phyloP scores from a whole-genome alignment of 2,329 filamentous ascomycete genomes.

The Leptodontidium sp. region DNA sequence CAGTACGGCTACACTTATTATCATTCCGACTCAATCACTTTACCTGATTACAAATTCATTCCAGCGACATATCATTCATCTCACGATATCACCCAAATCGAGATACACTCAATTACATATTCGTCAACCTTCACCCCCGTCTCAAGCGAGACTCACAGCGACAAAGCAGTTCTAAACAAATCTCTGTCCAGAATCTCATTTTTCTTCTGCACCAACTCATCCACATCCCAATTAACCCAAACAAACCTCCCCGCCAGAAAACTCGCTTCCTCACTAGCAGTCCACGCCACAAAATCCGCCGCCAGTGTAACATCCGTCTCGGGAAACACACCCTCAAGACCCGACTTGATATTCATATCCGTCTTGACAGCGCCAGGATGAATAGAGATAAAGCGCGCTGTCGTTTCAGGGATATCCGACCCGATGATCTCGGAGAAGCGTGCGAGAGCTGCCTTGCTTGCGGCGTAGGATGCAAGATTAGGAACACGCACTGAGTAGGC shows the following conservation, averaged over 20 bases:
- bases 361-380: slow-evolving; percentile 15
- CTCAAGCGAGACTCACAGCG: neutral
- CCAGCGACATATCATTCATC: too few relatives aligned
- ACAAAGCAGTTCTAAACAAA: neutral
- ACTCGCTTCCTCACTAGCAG: slow-evolving; percentile 48
- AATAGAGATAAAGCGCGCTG: slow-evolving; percentile 10
- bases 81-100: neutral
- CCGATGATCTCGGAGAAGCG: neutral
- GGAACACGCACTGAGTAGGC: slow-evolving; percentile 1
- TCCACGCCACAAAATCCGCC: slow-evolving; percentile 21
- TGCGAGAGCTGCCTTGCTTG: neutral
- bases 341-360: slow-evolving; percentile 22
- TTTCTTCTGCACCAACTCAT: slow-evolving; percentile 49
- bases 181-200: neutral
- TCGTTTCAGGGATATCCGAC: slow-evolving; percentile 6
- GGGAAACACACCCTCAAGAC: slow-evolving; percentile 2
- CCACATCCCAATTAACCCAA: slow-evolving; percentile 59
- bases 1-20: too few relatives aligned
- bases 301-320: slow-evolving; percentile 2
- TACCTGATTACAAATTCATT: too few relatives aligned
- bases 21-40: too few relatives aligned
- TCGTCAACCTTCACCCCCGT: neutral
- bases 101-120: neutral
- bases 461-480: slow-evolving; percentile 10
- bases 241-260: slow-evolving; percentile 56